A percentile compares a stretch with the other conserved stretches of the same genome.
Evolutionary conservation across 1,284 basidiomycete genomes (phyloP).

Genomic region (Volvariella surrecta): DNA sequence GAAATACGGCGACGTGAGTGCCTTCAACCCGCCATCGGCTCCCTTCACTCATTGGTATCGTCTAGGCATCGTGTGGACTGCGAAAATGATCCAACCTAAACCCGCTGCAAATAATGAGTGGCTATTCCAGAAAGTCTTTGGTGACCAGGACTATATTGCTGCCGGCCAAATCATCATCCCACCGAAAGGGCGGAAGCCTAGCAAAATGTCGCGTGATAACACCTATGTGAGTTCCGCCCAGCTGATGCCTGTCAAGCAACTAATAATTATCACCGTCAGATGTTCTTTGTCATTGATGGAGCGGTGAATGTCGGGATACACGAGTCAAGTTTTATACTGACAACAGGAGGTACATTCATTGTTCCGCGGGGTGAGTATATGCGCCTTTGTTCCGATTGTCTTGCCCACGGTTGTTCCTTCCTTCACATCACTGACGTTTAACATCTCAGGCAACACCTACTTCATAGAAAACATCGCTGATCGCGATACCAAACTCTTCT

Average conservation of each 20-base stretch:
- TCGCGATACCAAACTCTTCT: slow-evolving; percentile 80
- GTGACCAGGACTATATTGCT: slow-evolving; percentile 87
- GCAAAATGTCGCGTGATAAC: slow-evolving; percentile 89
- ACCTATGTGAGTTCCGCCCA: slow-evolving; percentile 69
- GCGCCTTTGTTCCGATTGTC: not conserved
- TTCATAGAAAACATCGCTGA: slow-evolving; percentile 82
- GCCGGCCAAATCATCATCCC: slow-evolving; percentile 84
- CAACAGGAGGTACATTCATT: slow-evolving; percentile 82
- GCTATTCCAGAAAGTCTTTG: slow-evolving; percentile 90
- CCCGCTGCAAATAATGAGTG: slow-evolving; percentile 60
- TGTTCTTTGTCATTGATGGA: slow-evolving; percentile 85
- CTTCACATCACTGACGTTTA: slow-evolving; percentile 3
- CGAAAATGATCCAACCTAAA: slow-evolving; percentile 53
- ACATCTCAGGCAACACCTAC: slow-evolving; percentile 74
- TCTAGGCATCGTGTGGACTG: slow-evolving; percentile 65
- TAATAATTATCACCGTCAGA: slow-evolving; percentile 32
- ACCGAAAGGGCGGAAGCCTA: slow-evolving; percentile 71
- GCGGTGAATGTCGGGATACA: slow-evolving; percentile 83
- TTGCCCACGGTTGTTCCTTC: not conserved
- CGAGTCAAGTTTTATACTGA: slow-evolving; percentile 68
- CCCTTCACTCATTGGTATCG: not conserved
- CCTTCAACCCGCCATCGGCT: slow-evolving; percentile 3
- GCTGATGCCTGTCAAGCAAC: slow-evolving; percentile 1
- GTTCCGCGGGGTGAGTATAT: slow-evolving; percentile 72
- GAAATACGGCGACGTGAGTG: slow-evolving; percentile 57